A percentile compares a stretch with the other conserved stretches of the same genome.
Evolutionary conservation across 345 rosid species (phyloP).

Genomic region (Abelmoschus esculentus): DNA sequence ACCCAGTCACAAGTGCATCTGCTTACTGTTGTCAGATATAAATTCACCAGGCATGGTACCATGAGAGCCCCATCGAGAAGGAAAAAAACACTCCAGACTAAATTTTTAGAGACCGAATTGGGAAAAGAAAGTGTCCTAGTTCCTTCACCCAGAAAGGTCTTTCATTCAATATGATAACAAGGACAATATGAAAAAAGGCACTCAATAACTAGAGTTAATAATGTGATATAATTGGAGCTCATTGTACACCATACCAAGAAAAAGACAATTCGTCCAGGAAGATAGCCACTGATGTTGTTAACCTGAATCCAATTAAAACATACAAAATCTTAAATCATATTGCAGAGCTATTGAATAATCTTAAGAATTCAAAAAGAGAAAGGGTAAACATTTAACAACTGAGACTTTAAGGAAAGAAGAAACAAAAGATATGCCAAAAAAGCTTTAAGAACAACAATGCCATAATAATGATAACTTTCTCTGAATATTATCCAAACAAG

Average conservation of each 20-base stretch:
- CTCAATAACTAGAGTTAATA: background rate
- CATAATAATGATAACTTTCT: background rate
- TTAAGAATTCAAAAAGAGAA: background rate
- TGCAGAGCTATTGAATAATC: background rate
- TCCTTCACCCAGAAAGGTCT: background rate
- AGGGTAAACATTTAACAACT: background rate
- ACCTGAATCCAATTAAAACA: slow-evolving; percentile 43
- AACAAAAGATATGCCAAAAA: slow-evolving; percentile 2
- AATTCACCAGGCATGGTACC: background rate
- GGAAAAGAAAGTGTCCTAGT: background rate
- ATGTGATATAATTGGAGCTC: background rate
- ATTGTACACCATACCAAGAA: slow-evolving; percentile 65
- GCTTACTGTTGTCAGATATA: background rate
- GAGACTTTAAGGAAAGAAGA: slow-evolving; percentile 8
- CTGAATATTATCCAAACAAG: background rate
- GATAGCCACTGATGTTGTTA: slow-evolving; percentile 97
- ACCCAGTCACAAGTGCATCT: background rate
- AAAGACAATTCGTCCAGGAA: slow-evolving; percentile 96
- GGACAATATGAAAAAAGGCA: background rate
- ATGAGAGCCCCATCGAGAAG: background rate
- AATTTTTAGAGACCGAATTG: background rate
- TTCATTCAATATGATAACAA: background rate
- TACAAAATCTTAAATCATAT: slow-evolving; percentile 5
- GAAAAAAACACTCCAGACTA: background rate
- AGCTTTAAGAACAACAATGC: slow-evolving; percentile 1